Base-by-base conservation (phyloP, 176 grass and related monocot genomes). In the Melocanna baccifera region DNA sequence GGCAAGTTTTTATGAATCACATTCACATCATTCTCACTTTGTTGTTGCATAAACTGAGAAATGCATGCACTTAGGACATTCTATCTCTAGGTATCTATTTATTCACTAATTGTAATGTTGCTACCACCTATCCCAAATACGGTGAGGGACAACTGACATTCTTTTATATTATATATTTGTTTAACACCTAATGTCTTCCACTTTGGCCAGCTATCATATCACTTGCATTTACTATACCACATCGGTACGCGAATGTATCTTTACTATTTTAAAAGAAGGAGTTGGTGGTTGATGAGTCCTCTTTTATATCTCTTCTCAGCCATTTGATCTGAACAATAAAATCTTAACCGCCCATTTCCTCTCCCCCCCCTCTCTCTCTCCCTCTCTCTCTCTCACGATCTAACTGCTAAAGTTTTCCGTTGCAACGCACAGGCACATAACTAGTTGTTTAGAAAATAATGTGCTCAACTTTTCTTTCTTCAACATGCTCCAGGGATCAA, bases 401-500 rank as follows among this genome's bases (percentile, higher is more conserved):
- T n/a, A n/a, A n/a, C n/a, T n/a, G n/a, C n/a, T n/a, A n/a, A n/a
- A n/a, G n/a, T n/a, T n/a, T n/a, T n/a, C n/a, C n/a, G n/a, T n/a
- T n/a, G n/a, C n/a, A n/a, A n/a, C n/a, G n/a, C n/a, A n/a, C n/a
- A n/a, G n/a, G n/a, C n/a, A n/a, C n/a, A n/a, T n/a, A n/a, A n/a
- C n/a, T n/a, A n/a, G n/a, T 77, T 7, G 58, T 72, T 90, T 63
- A 43, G 66, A 46, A 61, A 74, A 5, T 34, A 66, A 9, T 40
- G 12, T 50, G 30, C 40, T 79, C 32, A 90, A 48, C 36, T 48
- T 37, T 90, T 74, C 18, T 79, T 87, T 50, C 22, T 81, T 88
- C 40, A 58, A 71, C 30, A 71, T 91, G 41, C 61, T 93, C 68
- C 93, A 98, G 96, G 96, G 96, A 76, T 96, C 96, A 61, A 90